These are phyloP conservation scores for Phoma herbarum DNA, from an alignment of 2,329 filamentous ascomycete species.

Conservation along the genomic window DNA sequence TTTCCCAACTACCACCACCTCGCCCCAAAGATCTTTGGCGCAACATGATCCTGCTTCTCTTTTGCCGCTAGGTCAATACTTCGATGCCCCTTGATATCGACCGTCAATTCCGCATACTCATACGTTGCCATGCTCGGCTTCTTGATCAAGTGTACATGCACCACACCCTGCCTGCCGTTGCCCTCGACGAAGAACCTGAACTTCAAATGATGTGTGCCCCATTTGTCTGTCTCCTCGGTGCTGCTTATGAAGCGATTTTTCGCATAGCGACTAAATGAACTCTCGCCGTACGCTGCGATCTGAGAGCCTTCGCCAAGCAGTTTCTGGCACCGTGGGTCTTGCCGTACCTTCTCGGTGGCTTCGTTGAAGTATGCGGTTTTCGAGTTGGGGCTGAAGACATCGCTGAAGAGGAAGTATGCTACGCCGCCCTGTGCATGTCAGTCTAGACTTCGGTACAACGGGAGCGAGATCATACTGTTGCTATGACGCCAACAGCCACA, in stretches of 20 bases:
- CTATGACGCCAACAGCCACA: constrained; percentile 74
- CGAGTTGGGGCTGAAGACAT: constrained; percentile 68
- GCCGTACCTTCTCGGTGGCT: constrained; percentile 79
- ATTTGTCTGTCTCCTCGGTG: constrained; percentile 72
- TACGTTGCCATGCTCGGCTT: constrained; percentile 70
- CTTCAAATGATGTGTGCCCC: constrained; percentile 79
- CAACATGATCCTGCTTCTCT: constrained; percentile 37
- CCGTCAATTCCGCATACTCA: constrained; percentile 79
- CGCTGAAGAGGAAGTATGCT: constrained; percentile 53
- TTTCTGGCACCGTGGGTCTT: constrained; percentile 73
- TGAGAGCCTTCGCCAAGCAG: constrained; percentile 77
- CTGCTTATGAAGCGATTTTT: constrained; percentile 68
- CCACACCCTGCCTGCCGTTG: constrained; percentile 73
- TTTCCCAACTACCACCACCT: constrained; percentile 31
- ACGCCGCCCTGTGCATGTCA: constrained; percentile 70
- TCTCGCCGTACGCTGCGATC: constrained; percentile 83
- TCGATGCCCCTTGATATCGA: constrained; percentile 76
- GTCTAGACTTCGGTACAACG: not conserved
- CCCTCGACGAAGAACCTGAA: constrained; percentile 91
- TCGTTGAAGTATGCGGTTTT: constrained; percentile 90
- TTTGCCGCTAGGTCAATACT: constrained; percentile 27
- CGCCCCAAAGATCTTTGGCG: constrained; percentile 50
- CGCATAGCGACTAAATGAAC: constrained; percentile 83
- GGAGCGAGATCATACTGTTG: constrained; percentile 69
- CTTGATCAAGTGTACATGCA: constrained; percentile 80